Evolutionary conservation across 2,329 filamentous ascomycete genomes (phyloP), one percentile per base, ranked within the genome.

Genomic region (Cladobotryum protrusum): DNA sequence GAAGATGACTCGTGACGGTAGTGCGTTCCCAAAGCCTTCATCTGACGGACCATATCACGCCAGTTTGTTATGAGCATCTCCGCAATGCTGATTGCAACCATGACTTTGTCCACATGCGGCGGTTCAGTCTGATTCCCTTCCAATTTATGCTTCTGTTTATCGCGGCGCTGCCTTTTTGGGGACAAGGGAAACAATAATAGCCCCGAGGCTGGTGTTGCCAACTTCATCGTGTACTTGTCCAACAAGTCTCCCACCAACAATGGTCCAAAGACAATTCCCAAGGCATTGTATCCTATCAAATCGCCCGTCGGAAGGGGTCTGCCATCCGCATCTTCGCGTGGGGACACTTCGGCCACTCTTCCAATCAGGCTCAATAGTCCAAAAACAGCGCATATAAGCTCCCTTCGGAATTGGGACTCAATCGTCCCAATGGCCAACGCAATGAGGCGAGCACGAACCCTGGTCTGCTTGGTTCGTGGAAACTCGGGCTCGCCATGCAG

Each of bases 31-130:
- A 83, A 59, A 39, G 67, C 72, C 50, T 69, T 77, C 70, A 86
- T 75, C 50, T 86, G 78, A 36, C 74, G 70, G 40, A 84, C 78
- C 11, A 85, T 72, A 43, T 84, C 81, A 51, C 78, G 71, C 84
- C 83, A 87, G 54, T 85, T 75, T 1, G 75, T 69, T 44, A 86
- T 79, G 5, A 87, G 67, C 81, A 86, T 85, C 61, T 85, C 80
- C 0, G 80, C 70, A 29, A 86, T 76, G 32, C 68, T 67, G 52
- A 81, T 83, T 11, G 80, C 81, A 48, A 82, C 65, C 41, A 74
- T 70, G 18, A 83, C 70, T 56, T 80, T 84, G 66, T 83, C 75
- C 15, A 84, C 64, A 1, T 65, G 61, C 4, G 68, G 59, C 3
- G 64, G 52, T 0, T 59, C 54, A 1, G 50, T 13, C 8, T 42